Evolutionary conservation across 1,284 basidiomycete genomes (phyloP).

Genomic region (Thecaphora thlaspeos): DNA sequence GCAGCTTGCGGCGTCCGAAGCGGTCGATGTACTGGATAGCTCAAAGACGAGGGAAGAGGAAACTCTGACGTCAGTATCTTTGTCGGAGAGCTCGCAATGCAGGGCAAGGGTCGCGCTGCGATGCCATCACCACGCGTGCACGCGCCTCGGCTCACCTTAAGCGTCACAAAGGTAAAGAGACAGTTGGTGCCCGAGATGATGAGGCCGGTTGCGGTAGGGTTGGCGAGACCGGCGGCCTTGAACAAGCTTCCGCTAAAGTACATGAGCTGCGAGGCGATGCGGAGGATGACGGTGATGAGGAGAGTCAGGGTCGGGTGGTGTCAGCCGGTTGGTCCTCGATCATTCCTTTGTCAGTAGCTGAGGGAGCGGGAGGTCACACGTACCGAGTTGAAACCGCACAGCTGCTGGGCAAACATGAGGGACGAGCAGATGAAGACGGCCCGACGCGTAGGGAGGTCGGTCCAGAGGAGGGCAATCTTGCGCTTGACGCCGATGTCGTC

Average conservation of each 20-base stretch:
- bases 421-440: constrained; percentile 30
- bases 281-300: constrained; percentile 15
- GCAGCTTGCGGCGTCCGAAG: constrained; percentile 73
- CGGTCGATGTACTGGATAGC: too few species aligned
- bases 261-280: constrained; percentile 55
- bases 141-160: too few species aligned
- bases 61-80: too few species aligned
- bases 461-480: constrained; percentile 23
- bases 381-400: constrained; percentile 59
- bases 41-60: too few species aligned
- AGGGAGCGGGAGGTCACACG: too few species aligned
- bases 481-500: constrained; percentile 14
- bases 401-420: constrained; percentile 47
- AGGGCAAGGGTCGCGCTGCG: too few species aligned
- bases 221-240: constrained; percentile 55
- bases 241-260: constrained; percentile 59
- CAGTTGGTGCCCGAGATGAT: constrained; percentile 62
- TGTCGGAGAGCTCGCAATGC: too few species aligned
- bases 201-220: constrained; percentile 53
- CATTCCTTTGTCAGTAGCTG: too few species aligned
- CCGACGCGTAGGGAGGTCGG: constrained; percentile 22
- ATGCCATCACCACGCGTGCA: too few species aligned
- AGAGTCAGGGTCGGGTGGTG: too few species aligned
- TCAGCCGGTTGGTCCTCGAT: too few species aligned
- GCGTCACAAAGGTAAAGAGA: constrained; percentile 74